Base-by-base conservation (phyloP, 2,329 filamentous ascomycete genomes). In the Diaporthe batatas region DNA sequence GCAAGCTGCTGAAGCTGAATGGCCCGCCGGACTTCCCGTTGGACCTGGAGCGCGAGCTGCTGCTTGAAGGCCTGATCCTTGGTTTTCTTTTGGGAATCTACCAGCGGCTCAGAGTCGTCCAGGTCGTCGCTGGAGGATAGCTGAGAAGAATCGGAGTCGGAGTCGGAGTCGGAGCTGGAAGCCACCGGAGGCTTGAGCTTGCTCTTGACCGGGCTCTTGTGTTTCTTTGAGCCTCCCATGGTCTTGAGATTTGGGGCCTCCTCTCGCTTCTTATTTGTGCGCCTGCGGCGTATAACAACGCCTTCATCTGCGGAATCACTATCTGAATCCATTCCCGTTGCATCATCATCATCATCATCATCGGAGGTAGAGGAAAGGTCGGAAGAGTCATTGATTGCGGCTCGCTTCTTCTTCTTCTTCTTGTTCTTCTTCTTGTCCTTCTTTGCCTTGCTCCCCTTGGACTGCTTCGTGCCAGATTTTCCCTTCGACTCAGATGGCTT, bases 381-480 rank as follows among this genome's bases (percentile, higher is more conserved):
- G 25, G 68, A 73, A 12, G 68, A 67, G 34, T 68, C 59, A 44
- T 71, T 36, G 18, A 49, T 36, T 36, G 68, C 23, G 5, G 57
- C 32, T 8, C n/a, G 34, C 57, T 64, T 64, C 49, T 70, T 65
- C 23, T 72, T 70, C 57, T 72, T 64, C 49, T 70, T 65, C 23
- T 72, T 70, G 49, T 72, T 69, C 65, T 72, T 69, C 21, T 54
- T 39, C 36, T 70, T 57, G 29, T 59, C 68, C n/a, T 71, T 68
- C 58, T 42, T 70, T 12, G 10, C 14, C 7, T 70, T 59, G 51
- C 8, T 25, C 16, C 16, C 68, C 36, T 51, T 36, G 1, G 16
- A 34, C 21, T 47, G 44, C 36, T 71, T 58, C 34, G 58, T 53
- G 8, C 59, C n/a, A 7, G 21, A 23, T 14, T 65, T 62, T 18